Base-by-base conservation (phyloP, 2,329 filamentous ascomycete species). In the Cladophialophora psammophila region DNA sequence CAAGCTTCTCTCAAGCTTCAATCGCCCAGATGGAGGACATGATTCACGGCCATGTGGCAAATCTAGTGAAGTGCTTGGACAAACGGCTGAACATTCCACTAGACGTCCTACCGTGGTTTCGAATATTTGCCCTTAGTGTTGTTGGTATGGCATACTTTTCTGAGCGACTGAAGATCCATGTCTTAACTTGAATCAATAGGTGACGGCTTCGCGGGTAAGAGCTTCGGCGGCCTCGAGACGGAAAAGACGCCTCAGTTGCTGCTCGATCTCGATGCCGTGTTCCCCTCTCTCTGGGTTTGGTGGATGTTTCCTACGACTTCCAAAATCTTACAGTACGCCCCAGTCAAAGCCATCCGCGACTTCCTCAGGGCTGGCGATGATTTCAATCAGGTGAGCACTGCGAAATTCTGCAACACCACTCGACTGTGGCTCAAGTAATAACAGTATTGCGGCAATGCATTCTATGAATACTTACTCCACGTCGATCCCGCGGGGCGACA, bases 281-380 rank as follows among this genome's bases (percentile, higher is more conserved):
- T 56, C 13, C 54, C 54, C 3, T n/a, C 54, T 5, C 20, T n/a
- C 6, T 56, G 26, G 31, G 36, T 56, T 5, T 26, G 36, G 20
- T 56, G 54, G 54, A 26, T 35, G 18, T 56, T 56, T 36, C 35
- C 54, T n/a, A n/a, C n/a, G n/a, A n/a, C n/a, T n/a, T n/a, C n/a
- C n/a, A n/a, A n/a, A n/a, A n/a, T n/a, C n/a, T n/a, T n/a, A n/a
- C n/a, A n/a, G n/a, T n/a, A n/a, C n/a, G n/a, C n/a, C n/a, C n/a
- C n/a, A n/a, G n/a, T n/a, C n/a, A n/a, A n/a, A n/a, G n/a, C n/a
- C n/a, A n/a, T n/a, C n/a, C n/a, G n/a, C n/a, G n/a, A n/a, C n/a
- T n/a, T n/a, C n/a, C n/a, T n/a, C n/a, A 10, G 35, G 31, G 35
- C 31, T 56, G 54, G 12, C 54, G 54, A n/a, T n/a, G n/a, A n/a